Percentiles rank a stretch among this genome's conserved stretches.
These are phyloP conservation scores for Cardamine occulta DNA, from an alignment of 345 rosid genomes.

Conservation along the genomic window DNA sequence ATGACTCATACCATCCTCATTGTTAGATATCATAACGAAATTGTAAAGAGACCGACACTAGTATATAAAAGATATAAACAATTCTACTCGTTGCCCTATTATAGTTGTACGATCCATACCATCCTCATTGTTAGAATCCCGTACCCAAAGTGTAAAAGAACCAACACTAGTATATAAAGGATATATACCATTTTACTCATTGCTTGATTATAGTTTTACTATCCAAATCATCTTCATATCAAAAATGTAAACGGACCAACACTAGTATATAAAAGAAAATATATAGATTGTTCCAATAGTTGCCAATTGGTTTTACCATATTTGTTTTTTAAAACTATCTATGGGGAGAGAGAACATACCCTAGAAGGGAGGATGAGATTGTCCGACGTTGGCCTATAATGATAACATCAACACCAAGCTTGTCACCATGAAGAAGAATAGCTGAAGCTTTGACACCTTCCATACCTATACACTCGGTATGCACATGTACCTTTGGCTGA, in stretches of 20 bases:
- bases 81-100: background rate
- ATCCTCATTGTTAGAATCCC: background rate
- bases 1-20: background rate
- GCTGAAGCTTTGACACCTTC: constrained; percentile 61
- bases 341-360: constrained; percentile 40
- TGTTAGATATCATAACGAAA: background rate
- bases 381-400: constrained; percentile 75
- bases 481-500: constrained; percentile 61
- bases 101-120: background rate
- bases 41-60: background rate
- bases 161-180: background rate
- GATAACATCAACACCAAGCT: constrained; percentile 60
- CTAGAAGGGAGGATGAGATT: constrained; percentile 66
- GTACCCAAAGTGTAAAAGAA: background rate
- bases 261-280: background rate
- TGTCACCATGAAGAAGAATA: constrained; percentile 57
- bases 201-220: background rate
- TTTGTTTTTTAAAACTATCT: background rate
- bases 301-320: background rate
- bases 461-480: constrained; percentile 43
- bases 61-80: background rate
- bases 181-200: background rate
- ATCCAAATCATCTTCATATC: background rate
- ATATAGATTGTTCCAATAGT: background rate
- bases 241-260: background rate